Evolutionary conservation across 75 land plant genomes (phyloP).

Genomic region (Cupressus sempervirens): DNA sequence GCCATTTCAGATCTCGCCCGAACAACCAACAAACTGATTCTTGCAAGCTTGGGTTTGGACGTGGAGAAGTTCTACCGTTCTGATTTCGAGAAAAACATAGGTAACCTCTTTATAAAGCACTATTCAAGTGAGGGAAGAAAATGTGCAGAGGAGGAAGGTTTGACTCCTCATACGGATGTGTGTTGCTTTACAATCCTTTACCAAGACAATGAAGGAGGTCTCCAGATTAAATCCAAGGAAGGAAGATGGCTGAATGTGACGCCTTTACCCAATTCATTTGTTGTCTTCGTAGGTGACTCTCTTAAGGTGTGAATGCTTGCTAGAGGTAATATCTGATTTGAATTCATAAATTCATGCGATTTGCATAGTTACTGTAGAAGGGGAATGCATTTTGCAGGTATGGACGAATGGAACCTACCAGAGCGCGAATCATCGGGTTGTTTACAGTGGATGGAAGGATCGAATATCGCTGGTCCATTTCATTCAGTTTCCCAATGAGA

Average conservation of each 20-base stretch:
- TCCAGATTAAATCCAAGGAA: no score
- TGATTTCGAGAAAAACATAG: neutral
- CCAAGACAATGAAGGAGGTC: no score
- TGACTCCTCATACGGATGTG: neutral
- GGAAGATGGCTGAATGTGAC: no score
- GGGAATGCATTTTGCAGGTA: conserved; percentile 45
- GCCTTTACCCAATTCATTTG: no score
- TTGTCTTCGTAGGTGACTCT: no score
- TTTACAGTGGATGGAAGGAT: conserved; percentile 8
- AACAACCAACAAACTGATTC: neutral
- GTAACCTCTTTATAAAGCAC: neutral
- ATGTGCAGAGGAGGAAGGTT: neutral
- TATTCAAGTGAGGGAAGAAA: neutral
- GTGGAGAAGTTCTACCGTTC: neutral
- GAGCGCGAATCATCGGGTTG: conserved; percentile 44
- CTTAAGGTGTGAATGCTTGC: neutral
- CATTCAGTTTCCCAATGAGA: conserved; percentile 46
- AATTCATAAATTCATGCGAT: neutral
- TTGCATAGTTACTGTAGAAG: neutral
- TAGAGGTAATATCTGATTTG: neutral
- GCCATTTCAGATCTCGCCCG: neutral
- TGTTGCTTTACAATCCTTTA: neutral
- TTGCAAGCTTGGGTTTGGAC: neutral
- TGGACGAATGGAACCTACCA: conserved; percentile 45
- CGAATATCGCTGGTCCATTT: conserved; percentile 43